Conservation (phyloP, 805 yeast genomes). For the Ogataea glucozyma region DNA sequence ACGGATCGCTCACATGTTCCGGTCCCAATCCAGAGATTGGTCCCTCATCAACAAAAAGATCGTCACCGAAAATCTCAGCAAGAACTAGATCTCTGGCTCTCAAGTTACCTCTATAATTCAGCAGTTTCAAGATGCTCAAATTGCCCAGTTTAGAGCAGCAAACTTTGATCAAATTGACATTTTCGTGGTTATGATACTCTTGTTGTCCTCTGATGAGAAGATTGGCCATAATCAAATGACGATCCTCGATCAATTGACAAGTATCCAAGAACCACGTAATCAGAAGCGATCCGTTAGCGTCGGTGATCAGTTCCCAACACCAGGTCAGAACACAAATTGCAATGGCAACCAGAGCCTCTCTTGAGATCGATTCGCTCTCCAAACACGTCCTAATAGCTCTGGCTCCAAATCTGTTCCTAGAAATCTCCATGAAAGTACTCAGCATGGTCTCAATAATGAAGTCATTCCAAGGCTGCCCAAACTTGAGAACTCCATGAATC, state of each 20-base stretch:
- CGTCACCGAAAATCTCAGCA: slow-evolving; percentile 62
- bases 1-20: slow-evolving; percentile 25
- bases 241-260: slow-evolving; percentile 55
- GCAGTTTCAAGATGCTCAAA: slow-evolving; percentile 74
- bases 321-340: slow-evolving; percentile 77
- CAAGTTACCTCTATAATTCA: slow-evolving; percentile 67
- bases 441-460: slow-evolving; percentile 84
- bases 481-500: slow-evolving; percentile 88
- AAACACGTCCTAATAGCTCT: slow-evolving; percentile 92
- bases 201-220: slow-evolving; percentile 24
- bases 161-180: slow-evolving; percentile 22
- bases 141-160: slow-evolving; percentile 67
- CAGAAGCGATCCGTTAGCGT: slow-evolving; percentile 84
- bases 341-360: slow-evolving; percentile 68
- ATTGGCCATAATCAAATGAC: slow-evolving; percentile 56
- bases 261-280: slow-evolving; percentile 96
- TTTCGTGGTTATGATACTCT: slow-evolving; percentile 4
- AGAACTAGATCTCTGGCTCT: slow-evolving; percentile 62
- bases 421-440: slow-evolving; percentile 74
- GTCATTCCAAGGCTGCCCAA: slow-evolving; percentile 81
- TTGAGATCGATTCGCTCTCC: slow-evolving; percentile 70
- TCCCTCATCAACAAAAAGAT: slow-evolving; percentile 25
- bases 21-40: too few species aligned
- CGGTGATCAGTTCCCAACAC: slow-evolving; percentile 76
- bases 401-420: slow-evolving; percentile 91